Evolutionary conservation across 495 filamentous ascomycete species (phyloP), one percentile per base, ranked within the genome.

Genomic region (Podospora didyma): DNA sequence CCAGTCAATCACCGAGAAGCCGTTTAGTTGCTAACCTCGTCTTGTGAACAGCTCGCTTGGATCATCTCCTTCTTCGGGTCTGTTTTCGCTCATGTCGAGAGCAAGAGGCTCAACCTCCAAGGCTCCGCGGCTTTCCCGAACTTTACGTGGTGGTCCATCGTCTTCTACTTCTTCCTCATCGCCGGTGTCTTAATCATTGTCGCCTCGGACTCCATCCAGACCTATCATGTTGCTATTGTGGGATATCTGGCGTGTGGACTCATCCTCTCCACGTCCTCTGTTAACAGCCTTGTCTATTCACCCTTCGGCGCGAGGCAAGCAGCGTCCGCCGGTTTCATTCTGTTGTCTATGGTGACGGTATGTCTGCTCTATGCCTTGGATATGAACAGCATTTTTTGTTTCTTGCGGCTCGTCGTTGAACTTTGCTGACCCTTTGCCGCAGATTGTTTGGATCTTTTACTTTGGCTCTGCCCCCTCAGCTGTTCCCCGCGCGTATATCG

Each of bases 401-500:
- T 48, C 16, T 34, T 20, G 28, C 16, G 37, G 49, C 51, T 20
- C 22, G 44, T 56, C 34, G 34, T 16, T 14, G 12, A 9, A n/a
- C 65, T 48, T n/a, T 14, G 49, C 66, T 72, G 55, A 69, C 50
- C 12, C 22, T 2, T 46, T 10, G 3, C 50, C 20, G 19, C 59
- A 97, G 93, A 89, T 97, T 64, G 83, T 97, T 47, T 99, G 94
- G 94, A 96, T 97, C 58, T 96, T 96, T 75, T 96, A 97, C 75
- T 99, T 96, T 65, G 94, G 94, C 54, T 96, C 94, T 7, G 86
- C 89, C 2, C 92, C 95, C 6, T 86, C 89, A 51, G 89, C 92
- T n/a, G 79, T 85, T 52, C 89, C 92, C 59, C 89, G 92, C 54
- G 86, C 89, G 39, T 96, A 93, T 68, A 88, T 97, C 58, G 95